A percentile compares a stretch with the other conserved stretches of the same genome.
Evolutionary conservation across 2,329 filamentous ascomycete species (phyloP).

Genomic region (Neodidymelliopsis sp.): DNA sequence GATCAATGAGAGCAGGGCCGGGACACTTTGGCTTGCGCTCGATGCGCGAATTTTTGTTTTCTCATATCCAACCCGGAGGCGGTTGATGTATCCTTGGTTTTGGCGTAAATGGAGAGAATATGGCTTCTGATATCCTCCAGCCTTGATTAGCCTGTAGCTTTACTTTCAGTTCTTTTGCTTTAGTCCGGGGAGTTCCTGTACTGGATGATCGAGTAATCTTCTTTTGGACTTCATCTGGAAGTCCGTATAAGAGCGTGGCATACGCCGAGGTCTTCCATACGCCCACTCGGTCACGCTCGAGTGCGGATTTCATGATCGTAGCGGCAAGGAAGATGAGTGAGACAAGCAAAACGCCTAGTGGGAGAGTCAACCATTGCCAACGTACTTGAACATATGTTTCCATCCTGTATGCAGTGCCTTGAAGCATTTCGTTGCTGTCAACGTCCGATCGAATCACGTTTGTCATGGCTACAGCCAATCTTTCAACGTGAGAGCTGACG

Average conservation of each 20-base stretch:
- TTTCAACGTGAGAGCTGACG: constrained; percentile 30
- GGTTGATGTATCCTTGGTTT: constrained; percentile 17
- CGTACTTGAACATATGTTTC: constrained; percentile 26
- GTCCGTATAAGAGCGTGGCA: constrained; percentile 34
- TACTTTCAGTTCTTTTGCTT: constrained; percentile 35
- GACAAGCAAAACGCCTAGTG: constrained; percentile 27
- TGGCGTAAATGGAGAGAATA: constrained; percentile 8
- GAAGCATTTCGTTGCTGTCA: constrained; percentile 1
- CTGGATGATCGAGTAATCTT: constrained; percentile 13
- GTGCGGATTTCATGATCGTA: constrained; percentile 32
- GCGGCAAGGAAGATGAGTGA: constrained; percentile 33
- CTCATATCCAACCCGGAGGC: constrained; percentile 40
- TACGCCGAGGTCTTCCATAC: constrained; percentile 43
- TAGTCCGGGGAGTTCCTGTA: constrained; percentile 26
- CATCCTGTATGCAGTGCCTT: constrained; percentile 18
- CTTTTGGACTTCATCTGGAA: constrained; percentile 30
- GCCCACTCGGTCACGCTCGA: constrained; percentile 12
- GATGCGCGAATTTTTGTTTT: too few relatives aligned
- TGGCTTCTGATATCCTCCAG: constrained; percentile 32
- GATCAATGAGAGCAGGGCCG: too few relatives aligned
- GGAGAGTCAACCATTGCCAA: constrained; percentile 41
- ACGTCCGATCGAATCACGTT: constrained; percentile 26
- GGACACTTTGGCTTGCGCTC: too few relatives aligned
- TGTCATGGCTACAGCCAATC: constrained; percentile 28
- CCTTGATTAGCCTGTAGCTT: constrained; percentile 24